These are phyloP conservation scores for Paramecium sonneborni DNA, from an alignment of 73 alveolate genomes.

Conservation along the genomic window DNA sequence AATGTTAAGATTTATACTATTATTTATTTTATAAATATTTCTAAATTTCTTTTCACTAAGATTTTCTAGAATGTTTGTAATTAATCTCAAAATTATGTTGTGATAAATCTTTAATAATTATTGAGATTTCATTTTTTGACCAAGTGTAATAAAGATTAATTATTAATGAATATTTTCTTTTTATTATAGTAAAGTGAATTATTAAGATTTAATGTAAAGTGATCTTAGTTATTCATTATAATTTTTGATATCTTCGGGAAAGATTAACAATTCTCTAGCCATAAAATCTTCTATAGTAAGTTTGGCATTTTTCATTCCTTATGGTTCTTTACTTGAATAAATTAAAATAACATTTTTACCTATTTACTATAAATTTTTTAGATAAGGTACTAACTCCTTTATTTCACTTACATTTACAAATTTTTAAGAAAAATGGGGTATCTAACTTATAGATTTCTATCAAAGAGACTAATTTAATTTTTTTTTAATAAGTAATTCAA, in stretches of 20 bases:
- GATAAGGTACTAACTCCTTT: conserved; percentile 5
- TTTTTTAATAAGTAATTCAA: not conserved
- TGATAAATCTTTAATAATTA: not conserved
- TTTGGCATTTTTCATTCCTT: not conserved
- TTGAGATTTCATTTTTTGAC: not conserved
- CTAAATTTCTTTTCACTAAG: not conserved
- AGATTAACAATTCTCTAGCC: not conserved
- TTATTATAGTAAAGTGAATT: not conserved
- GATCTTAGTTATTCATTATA: conserved; percentile 6
- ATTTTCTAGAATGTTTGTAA: conserved; percentile 6
- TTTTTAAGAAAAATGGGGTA: not conserved
- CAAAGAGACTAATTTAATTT: not conserved
- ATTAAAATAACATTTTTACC: not conserved
- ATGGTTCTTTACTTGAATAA: not conserved
- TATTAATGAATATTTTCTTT: not conserved
- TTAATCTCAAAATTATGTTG: not conserved
- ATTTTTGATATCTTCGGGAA: not conserved
- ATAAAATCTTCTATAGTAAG: not conserved
- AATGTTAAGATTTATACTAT: conserved; percentile 12
- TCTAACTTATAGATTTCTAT: not conserved
- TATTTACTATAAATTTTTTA: not conserved
- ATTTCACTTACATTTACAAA: not conserved
- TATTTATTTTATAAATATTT: not conserved
- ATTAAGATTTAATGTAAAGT: not conserved
- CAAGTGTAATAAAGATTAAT: not conserved